Percentiles rank a stretch among this genome's conserved stretches.
These are phyloP conservation scores for Myriosclerotinia curreyana DNA, from an alignment of 2,329 filamentous ascomycete genomes.

Conservation along the genomic window DNA sequence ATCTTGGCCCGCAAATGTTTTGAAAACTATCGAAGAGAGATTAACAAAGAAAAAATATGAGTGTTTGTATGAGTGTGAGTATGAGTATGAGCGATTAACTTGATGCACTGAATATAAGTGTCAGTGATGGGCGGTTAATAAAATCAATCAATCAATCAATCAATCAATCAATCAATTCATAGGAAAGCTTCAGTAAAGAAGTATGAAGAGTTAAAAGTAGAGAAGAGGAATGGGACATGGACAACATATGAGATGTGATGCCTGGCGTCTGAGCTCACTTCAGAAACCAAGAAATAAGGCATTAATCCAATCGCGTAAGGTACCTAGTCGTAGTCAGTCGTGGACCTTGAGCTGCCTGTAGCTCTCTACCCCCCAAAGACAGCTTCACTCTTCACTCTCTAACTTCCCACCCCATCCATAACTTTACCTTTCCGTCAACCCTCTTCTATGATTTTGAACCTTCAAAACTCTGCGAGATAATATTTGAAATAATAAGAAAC, in stretches of 20 bases:
- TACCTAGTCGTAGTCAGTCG: slow-evolving; percentile 20
- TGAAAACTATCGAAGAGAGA: not conserved
- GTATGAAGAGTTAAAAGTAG: no score
- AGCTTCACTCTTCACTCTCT: slow-evolving; percentile 28
- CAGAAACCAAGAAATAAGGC: slow-evolving; percentile 19
- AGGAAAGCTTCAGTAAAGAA: slow-evolving; percentile 22
- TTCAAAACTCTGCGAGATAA: slow-evolving; percentile 14
- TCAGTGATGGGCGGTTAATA: slow-evolving; percentile 8
- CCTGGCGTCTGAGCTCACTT: slow-evolving; percentile 8
- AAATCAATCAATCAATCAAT: no score
- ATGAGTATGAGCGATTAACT: not conserved
- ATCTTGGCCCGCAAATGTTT: not conserved
- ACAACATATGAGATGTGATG: no score
- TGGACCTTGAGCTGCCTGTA: slow-evolving; percentile 29
- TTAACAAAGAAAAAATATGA: slow-evolving; percentile 2
- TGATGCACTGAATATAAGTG: slow-evolving; percentile 3
- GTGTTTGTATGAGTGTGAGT: no score
- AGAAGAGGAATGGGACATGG: no score
- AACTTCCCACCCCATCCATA: slow-evolving; percentile 18
- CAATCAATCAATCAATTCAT: no score
- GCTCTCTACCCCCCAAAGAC: slow-evolving; percentile 25
- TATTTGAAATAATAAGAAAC: slow-evolving; percentile 35
- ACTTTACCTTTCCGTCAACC: slow-evolving; percentile 18
- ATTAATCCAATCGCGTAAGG: slow-evolving; percentile 24
- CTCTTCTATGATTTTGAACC: slow-evolving; percentile 9